Base-by-base conservation (phyloP, 208 protist species). In the Trypanosoma scelopori region DNA sequence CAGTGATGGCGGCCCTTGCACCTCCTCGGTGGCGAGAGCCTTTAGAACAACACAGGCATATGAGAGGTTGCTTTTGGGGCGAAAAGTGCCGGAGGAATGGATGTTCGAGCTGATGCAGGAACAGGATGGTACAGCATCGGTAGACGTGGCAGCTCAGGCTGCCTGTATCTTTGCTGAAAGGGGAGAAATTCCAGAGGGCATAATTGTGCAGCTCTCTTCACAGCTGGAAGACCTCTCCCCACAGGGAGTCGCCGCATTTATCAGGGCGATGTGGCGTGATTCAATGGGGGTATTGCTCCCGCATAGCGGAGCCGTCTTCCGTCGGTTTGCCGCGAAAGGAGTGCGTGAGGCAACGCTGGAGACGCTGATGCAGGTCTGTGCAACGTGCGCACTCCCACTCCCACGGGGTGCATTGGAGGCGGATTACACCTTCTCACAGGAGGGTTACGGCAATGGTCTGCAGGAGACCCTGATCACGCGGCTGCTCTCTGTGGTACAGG, bases 201-300 rank as follows among this genome's bases (percentile, higher is more conserved):
- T 67, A 37, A 60, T 73, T 57, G 13, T 73, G 30, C 68, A 65
- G 22, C 20, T 73, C 27, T 73, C 59, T 4, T 41, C 43, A 51
- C 48, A 66, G 30, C 12, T 60, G 41, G 27, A 47, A 18, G 39
- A 58, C 7, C 51, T 73, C 32, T 58, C 56, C 20, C 32, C 59
- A 20, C 15, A 30, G 5, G 83, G 79, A 39, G 51, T 84, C 3
- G 74, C 70, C 3, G 75, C 76, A 5, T 71, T 83, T 15, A 5
- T 85, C 22, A 71, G 76, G 20, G 70, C 70, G 0, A 42, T 57
- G 0, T 68, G 71, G 20, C 58, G 75, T 12, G 82, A 88, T 47
- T 63, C 74, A 18, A 53, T 46, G 1, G 69, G 69, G n/a, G 55
- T 59, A 20, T 47, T 81, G 32, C 48, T 53, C 9, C 74, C 62